Percentiles rank a stretch among this genome's conserved stretches.
phyloP scores from a whole-genome alignment of 2,329 filamentous ascomycete species.

The Exophiala xenobiotica region DNA sequence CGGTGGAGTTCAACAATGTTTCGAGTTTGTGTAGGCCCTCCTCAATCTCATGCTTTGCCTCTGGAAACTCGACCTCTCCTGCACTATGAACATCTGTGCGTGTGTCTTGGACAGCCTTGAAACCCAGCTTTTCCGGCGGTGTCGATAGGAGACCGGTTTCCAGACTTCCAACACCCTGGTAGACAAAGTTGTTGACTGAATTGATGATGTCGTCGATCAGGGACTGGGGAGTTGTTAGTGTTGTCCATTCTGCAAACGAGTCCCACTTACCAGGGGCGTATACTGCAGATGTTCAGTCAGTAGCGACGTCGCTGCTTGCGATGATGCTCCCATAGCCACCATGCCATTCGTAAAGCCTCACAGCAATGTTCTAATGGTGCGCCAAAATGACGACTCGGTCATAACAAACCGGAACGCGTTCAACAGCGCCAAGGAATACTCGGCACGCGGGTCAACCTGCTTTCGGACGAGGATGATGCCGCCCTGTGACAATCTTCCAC shows the following conservation, averaged over 20 bases:
- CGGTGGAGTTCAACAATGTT: conserved; percentile 74
- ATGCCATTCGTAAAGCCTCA: neutral
- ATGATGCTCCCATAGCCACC: conserved; percentile 25
- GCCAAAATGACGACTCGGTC: no score
- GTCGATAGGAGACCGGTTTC: conserved; percentile 77
- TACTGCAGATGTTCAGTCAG: conserved; percentile 96
- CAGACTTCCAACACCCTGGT: conserved; percentile 82
- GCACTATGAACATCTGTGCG: conserved; percentile 44
- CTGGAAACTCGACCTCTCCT: conserved; percentile 48
- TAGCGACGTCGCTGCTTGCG: conserved; percentile 54
- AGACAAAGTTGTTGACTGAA: conserved; percentile 88
- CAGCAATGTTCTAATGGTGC: no score
- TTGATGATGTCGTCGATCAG: conserved; percentile 98
- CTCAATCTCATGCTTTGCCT: conserved; percentile 72
- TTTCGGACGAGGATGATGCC: no score
- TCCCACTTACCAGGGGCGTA: conserved; percentile 73
- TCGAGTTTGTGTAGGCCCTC: conserved; percentile 83
- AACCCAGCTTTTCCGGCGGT: conserved; percentile 76
- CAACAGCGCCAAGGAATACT: neutral
- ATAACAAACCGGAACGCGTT: neutral
- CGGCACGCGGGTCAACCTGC: no score
- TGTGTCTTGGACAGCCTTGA: conserved; percentile 54
- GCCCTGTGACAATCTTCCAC: no score
- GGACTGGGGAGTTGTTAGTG: conserved; percentile 56
- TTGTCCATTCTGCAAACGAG: neutral